Conservation (phyloP, 169 alveolate species). For the Eimeria praecox region DNA sequence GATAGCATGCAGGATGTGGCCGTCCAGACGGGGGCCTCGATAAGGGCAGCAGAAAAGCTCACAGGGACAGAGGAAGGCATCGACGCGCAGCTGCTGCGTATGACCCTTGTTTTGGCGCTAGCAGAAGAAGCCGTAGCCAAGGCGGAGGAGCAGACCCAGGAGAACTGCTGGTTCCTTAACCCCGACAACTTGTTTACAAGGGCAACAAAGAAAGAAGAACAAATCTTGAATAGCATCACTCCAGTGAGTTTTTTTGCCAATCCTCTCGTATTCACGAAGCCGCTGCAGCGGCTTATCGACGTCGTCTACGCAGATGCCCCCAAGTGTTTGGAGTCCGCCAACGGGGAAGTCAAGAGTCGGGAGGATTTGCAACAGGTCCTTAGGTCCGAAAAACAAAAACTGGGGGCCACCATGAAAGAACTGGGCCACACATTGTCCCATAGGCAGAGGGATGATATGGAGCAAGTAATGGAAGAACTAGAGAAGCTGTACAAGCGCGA, state of each 20-base stretch:
- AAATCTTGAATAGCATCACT: background rate
- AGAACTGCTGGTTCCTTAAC: background rate
- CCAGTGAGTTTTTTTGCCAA: background rate
- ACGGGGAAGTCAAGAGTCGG: background rate
- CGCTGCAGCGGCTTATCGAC: background rate
- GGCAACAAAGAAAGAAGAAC: background rate
- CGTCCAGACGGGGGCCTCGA: background rate
- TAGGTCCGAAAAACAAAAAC: background rate
- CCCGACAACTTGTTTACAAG: background rate
- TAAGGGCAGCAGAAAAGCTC: background rate
- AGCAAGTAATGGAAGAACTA: background rate
- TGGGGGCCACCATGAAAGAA: background rate
- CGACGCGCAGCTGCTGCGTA: background rate
- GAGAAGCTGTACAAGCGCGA: background rate
- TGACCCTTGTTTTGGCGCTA: background rate
- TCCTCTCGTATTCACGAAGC: background rate
- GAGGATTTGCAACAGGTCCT: background rate
- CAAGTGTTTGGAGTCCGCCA: background rate
- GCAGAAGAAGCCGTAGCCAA: slow-evolving; percentile 17
- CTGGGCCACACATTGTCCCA: background rate
- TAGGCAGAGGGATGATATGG: background rate
- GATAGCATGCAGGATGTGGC: background rate
- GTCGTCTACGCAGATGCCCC: background rate
- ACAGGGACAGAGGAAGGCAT: background rate
- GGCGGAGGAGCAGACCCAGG: background rate